Evolutionary conservation across 305 asterid genomes (phyloP), one percentile per base, ranked within the genome.

Genomic region (Fraxinus albicans): DNA sequence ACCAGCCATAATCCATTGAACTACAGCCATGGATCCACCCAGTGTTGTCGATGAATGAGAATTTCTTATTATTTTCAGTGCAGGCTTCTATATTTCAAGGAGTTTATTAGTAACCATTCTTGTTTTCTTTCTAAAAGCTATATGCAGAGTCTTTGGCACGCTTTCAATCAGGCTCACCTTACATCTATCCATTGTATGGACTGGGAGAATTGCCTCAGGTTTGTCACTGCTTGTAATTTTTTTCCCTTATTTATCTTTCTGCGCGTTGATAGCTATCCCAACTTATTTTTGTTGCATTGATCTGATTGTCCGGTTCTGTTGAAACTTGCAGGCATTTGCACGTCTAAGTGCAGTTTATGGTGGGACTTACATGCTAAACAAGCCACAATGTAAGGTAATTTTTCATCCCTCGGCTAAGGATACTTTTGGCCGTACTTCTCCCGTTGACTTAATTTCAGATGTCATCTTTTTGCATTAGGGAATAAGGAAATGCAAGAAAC

Each of bases 281-380:
- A 50, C 10, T 77, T 60, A 19, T 21, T 50, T 65, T 73, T 6
- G 77, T 31, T 21, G 3, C 76, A 42, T 69, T 53, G 65, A 53
- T 17, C 65, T 53, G 65, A 53, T 5, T 17, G 63, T 53, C 65
- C 3, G 21, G 65, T 53, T 53, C 25, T 53, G 55, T 65, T 78
- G 21, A 77, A 83, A 73, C 78, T 72, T 83, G 78, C 91, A 96
- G 99, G 98, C 98, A 38, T 96, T 96, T 89, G 98, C 99, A 40
- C 98, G 99, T 74, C 95, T 96, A 19, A 96, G 99, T 86, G 99
- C 98, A 67, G 99, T 96, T 85, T 96, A 96, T 87, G 99, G 98
- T 34, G 99, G 99, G 80, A 95, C 98, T 23, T 96, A 96, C 91
- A 96, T 96, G 99, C 93, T 96, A 77, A 94, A 90, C 93, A 94